These are phyloP conservation scores for Azolla pinnata DNA, from an alignment of 75 land plant genomes.

Conservation along the genomic window DNA sequence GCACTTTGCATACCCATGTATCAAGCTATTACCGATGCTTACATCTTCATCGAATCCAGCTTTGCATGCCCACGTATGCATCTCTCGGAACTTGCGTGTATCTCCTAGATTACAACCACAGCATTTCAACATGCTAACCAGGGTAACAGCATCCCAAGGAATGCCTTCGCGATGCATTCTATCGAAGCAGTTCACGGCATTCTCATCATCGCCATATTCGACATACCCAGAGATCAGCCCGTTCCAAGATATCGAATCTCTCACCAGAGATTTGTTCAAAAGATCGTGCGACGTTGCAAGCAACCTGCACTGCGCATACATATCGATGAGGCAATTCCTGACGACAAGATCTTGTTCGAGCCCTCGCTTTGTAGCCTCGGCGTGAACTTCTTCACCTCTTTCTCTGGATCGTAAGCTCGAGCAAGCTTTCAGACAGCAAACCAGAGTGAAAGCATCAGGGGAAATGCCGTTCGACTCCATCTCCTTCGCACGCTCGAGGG, in stretches of 20 bases:
- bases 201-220: constrained; percentile 6
- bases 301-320: constrained; percentile 6
- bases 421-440: constrained; percentile 6
- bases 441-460: constrained; percentile 8
- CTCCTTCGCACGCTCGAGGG: too few relatives aligned
- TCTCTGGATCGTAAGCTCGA: background rate
- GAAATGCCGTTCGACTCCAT: constrained; percentile 2
- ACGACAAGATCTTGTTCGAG: background rate
- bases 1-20: constrained; percentile 8
- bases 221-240: constrained; percentile 29
- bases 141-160: constrained; percentile 6
- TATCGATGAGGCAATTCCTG: constrained; percentile 4
- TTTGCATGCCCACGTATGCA: background rate
- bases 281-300: background rate
- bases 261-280: background rate
- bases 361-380: background rate
- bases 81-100: background rate
- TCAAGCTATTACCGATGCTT: background rate
- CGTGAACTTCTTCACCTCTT: constrained; percentile 3
- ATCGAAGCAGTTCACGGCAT: background rate
- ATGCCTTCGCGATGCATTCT: constrained; percentile 4
- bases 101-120: background rate
- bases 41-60: constrained; percentile 1
- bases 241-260: constrained; percentile 28
- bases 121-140: constrained; percentile 3